Conservation (phyloP, 2,329 filamentous ascomycete genomes). For the Lachnellula arida region DNA sequence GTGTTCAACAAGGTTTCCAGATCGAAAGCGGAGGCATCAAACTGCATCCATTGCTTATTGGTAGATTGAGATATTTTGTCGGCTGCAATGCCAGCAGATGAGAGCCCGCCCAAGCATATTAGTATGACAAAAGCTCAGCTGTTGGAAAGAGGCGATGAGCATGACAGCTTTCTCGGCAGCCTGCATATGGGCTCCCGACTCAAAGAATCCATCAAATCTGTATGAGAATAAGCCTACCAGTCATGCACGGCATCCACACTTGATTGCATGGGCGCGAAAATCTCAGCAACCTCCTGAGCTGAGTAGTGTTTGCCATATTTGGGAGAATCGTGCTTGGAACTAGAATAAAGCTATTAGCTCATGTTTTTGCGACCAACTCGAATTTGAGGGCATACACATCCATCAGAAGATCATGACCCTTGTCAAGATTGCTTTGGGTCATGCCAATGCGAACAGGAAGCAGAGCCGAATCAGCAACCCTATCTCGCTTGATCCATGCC, state of each 20-base stretch:
- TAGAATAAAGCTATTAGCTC: not conserved
- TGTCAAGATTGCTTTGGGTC: conserved; percentile 43
- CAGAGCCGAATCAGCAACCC: conserved; percentile 4
- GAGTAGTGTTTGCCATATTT: conserved; percentile 45
- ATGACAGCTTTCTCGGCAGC: no score
- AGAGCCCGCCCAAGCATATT: conserved; percentile 37
- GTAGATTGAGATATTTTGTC: conserved; percentile 44
- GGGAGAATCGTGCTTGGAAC: conserved; percentile 38
- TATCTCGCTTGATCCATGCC: conserved; percentile 19
- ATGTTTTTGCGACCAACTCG: not conserved
- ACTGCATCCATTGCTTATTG: conserved; percentile 28
- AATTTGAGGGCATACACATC: conserved; percentile 31
- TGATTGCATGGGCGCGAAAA: conserved; percentile 39
- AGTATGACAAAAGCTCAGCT: no score
- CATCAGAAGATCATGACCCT: conserved; percentile 38
- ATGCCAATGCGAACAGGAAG: conserved; percentile 36
- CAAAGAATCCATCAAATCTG: no score
- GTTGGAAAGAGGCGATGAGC: no score
- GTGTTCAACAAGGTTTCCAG: conserved; percentile 50
- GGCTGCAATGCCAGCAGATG: conserved; percentile 44
- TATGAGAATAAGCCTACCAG: not conserved
- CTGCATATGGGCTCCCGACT: no score
- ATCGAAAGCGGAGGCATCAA: conserved; percentile 31
- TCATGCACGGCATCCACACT: conserved; percentile 45
- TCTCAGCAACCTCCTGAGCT: conserved; percentile 34